Conservation (phyloP, 2,329 filamentous ascomycete genomes). For the Calonectria leucothoes region DNA sequence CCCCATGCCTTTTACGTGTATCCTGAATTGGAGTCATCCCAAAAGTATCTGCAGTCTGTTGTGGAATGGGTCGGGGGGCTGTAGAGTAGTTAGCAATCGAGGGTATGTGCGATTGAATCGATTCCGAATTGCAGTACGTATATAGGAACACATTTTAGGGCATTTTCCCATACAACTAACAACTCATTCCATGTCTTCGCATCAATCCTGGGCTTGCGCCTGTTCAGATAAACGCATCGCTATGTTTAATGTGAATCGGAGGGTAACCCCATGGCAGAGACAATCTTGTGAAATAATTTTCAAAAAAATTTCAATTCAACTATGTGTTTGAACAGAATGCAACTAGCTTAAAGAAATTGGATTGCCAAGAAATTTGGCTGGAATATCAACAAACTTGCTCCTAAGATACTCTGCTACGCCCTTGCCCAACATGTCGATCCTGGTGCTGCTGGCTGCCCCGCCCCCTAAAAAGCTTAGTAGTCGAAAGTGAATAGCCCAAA, state of each 20-base stretch:
- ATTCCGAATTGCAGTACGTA: no score
- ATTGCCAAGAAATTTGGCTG: constrained; percentile 18
- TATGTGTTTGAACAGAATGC: background rate
- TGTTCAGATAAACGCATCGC: no score
- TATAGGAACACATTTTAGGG: no score
- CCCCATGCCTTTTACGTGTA: constrained; percentile 21
- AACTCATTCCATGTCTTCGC: no score
- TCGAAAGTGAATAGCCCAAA: constrained; percentile 22
- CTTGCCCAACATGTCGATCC: constrained; percentile 23
- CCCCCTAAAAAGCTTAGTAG: constrained; percentile 16
- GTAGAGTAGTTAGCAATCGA: background rate
- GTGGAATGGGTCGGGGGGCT: constrained; percentile 9
- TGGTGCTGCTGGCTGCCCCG: constrained; percentile 17
- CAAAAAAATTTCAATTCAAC: no score
- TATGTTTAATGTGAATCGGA: no score
- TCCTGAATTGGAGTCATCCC: constrained; percentile 2
- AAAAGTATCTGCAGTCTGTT: background rate
- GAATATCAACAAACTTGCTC: constrained; percentile 18
- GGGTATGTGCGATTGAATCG: no score
- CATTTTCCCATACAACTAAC: no score
- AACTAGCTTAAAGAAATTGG: constrained; percentile 12
- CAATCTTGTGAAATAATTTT: no score
- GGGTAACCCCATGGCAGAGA: no score
- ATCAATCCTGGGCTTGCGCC: no score
- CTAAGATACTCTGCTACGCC: constrained; percentile 20